Percentiles rank a stretch among this genome's conserved stretches.
phyloP scores from a whole-genome alignment of 2,329 filamentous ascomycete species.

The Penicillium sp. region DNA sequence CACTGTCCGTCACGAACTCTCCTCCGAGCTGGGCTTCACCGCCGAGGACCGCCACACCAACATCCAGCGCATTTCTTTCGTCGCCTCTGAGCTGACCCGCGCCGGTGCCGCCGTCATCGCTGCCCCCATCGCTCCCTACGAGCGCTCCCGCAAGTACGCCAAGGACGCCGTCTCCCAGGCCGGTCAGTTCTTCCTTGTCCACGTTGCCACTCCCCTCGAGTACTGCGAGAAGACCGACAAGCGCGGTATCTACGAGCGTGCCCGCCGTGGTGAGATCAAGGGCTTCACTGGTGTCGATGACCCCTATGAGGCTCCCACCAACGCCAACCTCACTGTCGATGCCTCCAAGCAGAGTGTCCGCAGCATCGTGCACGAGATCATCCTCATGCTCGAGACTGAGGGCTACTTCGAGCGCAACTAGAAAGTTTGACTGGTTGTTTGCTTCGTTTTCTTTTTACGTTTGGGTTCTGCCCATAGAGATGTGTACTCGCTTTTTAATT shows the following conservation, averaged over 20 bases:
- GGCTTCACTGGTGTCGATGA: slow-evolving; percentile 98
- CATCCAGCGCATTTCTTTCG: slow-evolving; percentile 94
- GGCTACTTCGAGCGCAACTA: slow-evolving; percentile 73
- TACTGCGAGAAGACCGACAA: slow-evolving; percentile 94
- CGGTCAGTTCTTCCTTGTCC: slow-evolving; percentile 91
- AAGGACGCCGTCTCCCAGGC: slow-evolving; percentile 78
- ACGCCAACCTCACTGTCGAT: slow-evolving; percentile 83
- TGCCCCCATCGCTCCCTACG: slow-evolving; percentile 92
- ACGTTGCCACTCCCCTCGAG: slow-evolving; percentile 90
- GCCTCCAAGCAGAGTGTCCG: slow-evolving; percentile 82
- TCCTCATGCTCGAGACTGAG: slow-evolving; percentile 84
- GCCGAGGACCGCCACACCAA: slow-evolving; percentile 90
- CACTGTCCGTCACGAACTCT: slow-evolving; percentile 90
- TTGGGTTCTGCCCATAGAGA: slow-evolving; percentile 19
- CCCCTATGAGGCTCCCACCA: slow-evolving; percentile 82
- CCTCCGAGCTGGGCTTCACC: slow-evolving; percentile 92
- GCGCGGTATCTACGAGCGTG: slow-evolving; percentile 81
- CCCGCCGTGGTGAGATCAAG: slow-evolving; percentile 87
- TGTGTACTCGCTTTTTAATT: slow-evolving; percentile 19
- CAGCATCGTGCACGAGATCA: slow-evolving; percentile 94
- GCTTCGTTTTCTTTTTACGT: slow-evolving; percentile 14
- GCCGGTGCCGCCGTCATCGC: slow-evolving; percentile 93
- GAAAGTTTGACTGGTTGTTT: slow-evolving; percentile 17
- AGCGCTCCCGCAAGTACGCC: slow-evolving; percentile 72
- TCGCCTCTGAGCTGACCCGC: slow-evolving; percentile 90